Evolutionary conservation across 768 basidiomycete genomes (phyloP), one percentile per base, ranked within the genome.

Genomic region (Rhizopogon rudus): DNA sequence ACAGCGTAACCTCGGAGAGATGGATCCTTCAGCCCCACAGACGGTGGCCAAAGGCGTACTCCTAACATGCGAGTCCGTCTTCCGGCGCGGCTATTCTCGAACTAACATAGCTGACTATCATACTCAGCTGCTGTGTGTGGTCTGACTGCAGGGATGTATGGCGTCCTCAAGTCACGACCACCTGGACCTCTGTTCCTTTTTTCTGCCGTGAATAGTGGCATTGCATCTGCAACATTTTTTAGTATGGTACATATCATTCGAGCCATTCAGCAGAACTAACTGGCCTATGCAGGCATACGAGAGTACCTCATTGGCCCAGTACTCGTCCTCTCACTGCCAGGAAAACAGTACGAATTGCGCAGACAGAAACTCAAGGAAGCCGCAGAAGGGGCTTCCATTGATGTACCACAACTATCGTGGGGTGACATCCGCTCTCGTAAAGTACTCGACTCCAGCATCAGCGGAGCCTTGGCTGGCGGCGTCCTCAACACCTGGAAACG

Each of bases 11-110:
- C 3, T 25, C 22, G 22, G 22, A 25, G 22, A 25, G 22, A 70
- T 70, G 69, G 69, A 70, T 49, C 62, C 66, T 3, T 65, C 65
- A 52, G 70, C 68, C 56, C 62, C 70, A 37, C 61, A 66, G 55
- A 82, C 77, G 28, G 74, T 90, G 43, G 74, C 77, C 29, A 73
- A 79, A 55, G 85, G 86, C 54, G 81, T 86, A 28, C 63, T 80
- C 58, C 69, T 79, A 71, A 82, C 86, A 84, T 91, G 88, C 88
- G 80, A 87, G 88, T 90, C 82, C 83, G 85, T 87, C 71, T 76
- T 74, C 73, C 61, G 61, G 56, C 56, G 44, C 56, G 39, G 46
- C 52, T 37, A 51, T 37, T 54, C 48, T 25, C 28, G 25, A 60
- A 43, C 42, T 28, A 55, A 60, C 52, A 56, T 40, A 57, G 60